Evolutionary conservation across 169 alveolate species (phyloP).

Genomic region (Plasmodium blacklocki): DNA sequence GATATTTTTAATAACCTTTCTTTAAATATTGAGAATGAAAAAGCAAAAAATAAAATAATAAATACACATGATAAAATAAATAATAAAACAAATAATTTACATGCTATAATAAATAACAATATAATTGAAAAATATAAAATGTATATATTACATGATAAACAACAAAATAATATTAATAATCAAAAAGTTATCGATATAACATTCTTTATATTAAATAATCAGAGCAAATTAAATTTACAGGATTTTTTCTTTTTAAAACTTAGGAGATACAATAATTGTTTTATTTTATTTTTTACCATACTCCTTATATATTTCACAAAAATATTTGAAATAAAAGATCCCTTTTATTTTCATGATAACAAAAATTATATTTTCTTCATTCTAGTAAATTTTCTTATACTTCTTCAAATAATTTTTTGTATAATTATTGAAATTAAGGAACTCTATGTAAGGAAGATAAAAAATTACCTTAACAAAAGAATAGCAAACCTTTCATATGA

Average conservation of each 20-base stretch:
- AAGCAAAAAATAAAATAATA: too few relatives aligned
- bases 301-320: slow-evolving; percentile 23
- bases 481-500: slow-evolving; percentile 25
- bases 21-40: too few relatives aligned
- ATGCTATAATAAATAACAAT: too few relatives aligned
- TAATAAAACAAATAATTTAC: too few relatives aligned
- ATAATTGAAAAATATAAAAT: background rate
- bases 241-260: slow-evolving; percentile 50
- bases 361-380: slow-evolving; percentile 20
- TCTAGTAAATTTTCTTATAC: slow-evolving; percentile 21
- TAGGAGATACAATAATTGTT: slow-evolving; percentile 31
- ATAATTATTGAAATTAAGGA: slow-evolving; percentile 38
- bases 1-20: too few relatives aligned
- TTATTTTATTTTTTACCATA: slow-evolving; percentile 16
- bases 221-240: slow-evolving; percentile 21
- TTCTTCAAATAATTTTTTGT: slow-evolving; percentile 46
- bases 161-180: slow-evolving; percentile 1
- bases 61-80: too few relatives aligned
- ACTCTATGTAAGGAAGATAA: slow-evolving; percentile 32
- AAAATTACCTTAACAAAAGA: slow-evolving; percentile 35
- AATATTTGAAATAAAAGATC: slow-evolving; percentile 40
- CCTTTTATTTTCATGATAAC: slow-evolving; percentile 25
- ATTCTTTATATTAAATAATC: slow-evolving; percentile 39
- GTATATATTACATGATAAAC: background rate
- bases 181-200: slow-evolving; percentile 25